Conservation (phyloP, 257 asterid species). For the Solanum verrucosum region DNA sequence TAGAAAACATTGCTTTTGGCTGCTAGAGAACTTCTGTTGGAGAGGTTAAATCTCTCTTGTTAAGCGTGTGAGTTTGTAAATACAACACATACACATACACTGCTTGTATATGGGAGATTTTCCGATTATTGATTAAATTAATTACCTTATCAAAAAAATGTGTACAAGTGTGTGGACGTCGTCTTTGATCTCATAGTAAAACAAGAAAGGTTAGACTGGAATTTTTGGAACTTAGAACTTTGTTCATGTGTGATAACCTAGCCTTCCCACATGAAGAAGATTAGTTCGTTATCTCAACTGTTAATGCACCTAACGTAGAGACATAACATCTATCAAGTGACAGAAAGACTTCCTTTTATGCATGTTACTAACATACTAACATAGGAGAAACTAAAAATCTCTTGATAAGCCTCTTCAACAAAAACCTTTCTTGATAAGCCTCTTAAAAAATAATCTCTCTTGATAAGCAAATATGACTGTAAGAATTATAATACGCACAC, state of each 20-base stretch:
- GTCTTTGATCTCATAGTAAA: not conserved
- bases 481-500: not conserved
- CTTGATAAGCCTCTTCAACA: not conserved
- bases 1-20: not conserved
- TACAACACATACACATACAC: not conserved
- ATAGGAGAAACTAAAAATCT: not conserved
- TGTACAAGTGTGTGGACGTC: not conserved
- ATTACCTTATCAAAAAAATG: not conserved
- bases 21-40: not conserved
- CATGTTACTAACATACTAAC: not conserved
- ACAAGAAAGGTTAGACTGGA: not conserved
- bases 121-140: not conserved
- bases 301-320: not conserved
- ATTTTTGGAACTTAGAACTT: not conserved
- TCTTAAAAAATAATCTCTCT: not conserved
- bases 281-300: not conserved
- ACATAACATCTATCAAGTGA: not conserved
- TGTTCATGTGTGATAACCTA: not conserved
- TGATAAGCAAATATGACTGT: not conserved
- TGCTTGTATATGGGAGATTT: not conserved
- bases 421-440: not conserved
- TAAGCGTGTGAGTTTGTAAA: not conserved
- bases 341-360: not conserved
- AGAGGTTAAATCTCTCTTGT: not conserved
- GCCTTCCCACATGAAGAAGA: not conserved